Evolutionary conservation across 805 yeast genomes (phyloP).

Genomic region (Clavispora fructus): DNA sequence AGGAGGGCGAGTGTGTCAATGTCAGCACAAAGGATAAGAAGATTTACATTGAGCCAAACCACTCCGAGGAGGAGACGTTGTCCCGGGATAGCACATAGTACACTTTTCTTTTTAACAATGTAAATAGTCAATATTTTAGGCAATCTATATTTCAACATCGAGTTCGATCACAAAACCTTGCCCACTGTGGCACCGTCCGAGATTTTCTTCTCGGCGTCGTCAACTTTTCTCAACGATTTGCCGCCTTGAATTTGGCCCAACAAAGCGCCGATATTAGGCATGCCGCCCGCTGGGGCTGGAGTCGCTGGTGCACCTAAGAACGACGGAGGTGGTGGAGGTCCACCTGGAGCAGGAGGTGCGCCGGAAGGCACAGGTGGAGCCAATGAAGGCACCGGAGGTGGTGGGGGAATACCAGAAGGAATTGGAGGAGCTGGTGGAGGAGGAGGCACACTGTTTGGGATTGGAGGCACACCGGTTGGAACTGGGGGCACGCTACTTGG

Average conservation of each 20-base stretch:
- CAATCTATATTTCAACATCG: background rate
- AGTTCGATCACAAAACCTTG: constrained; percentile 31
- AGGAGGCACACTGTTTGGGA: constrained; percentile 18
- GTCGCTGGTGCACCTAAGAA: constrained; percentile 2
- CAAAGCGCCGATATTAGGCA: constrained; percentile 41
- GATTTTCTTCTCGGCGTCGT: constrained; percentile 42
- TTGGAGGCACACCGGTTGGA: constrained; percentile 9
- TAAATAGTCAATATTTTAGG: background rate
- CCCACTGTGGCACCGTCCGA: constrained; percentile 47
- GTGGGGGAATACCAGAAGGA: background rate
- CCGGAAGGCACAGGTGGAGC: background rate
- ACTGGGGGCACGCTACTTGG: background rate
- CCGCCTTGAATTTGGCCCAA: constrained; percentile 58
- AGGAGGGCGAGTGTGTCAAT: constrained; percentile 24
- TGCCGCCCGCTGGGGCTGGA: constrained; percentile 18
- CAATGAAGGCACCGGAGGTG: constrained; percentile 1
- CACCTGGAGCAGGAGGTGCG: constrained; percentile 2
- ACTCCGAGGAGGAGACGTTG: constrained; percentile 13
- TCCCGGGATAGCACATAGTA: background rate
- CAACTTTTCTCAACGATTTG: constrained; percentile 45
- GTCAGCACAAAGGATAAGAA: constrained; percentile 23
- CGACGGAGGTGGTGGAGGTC: constrained; percentile 5
- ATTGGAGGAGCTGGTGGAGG: constrained; percentile 7
- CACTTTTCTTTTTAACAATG: background rate
- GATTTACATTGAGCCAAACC: constrained; percentile 29